Evolutionary conservation across 805 yeast species (phyloP), one percentile per base, ranked within the genome.

Genomic region (Pichia eremophila): DNA sequence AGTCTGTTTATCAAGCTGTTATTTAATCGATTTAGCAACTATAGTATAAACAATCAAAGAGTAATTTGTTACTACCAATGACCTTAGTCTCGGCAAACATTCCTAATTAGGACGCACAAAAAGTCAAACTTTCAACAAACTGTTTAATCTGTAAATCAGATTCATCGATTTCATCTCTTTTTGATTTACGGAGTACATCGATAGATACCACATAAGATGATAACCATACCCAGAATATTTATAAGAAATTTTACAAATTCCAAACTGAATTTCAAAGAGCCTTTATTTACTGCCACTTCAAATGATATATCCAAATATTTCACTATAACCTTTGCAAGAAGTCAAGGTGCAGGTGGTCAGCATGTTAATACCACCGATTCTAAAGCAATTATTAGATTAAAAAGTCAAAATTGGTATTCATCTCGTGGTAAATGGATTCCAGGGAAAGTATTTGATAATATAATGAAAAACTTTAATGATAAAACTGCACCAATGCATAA

Each of bases 311-410:
- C 57, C 5, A 54, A 51, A 46, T 40, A 53, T 38, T 62, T 76
- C 50, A 64, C 63, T 2, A 61, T 75, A 2, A 50, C 69, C 12
- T 76, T 62, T 56, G 71, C 77, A 39, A 61, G 81, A 49, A 67
- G 79, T 1, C 74, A 80, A 2, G 83, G 82, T 0, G 73, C 80
- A 0, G 83, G 83, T 1, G 83, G 83, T 4, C 82, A 77, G 46
- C 77, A 77, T 52, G 82, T 77, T n/a, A 77, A 77, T 51, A 76
- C 75, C 38, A 75, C 81, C 0, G 73, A 75, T 9, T 70, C 79
- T 1, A 77, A 77, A 51, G 81, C 64, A 1, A 46, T 57, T 15
- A 42, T 62, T 10, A 51, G 51, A 15, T 72, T 40, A 63, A 68
- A 38, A 46, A 64, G 36, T 41, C 68, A 14, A 44, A 69, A 53